These are phyloP conservation scores for Penicillium sp. DNA, from an alignment of 2,329 filamentous ascomycete species.

Conservation along the genomic window DNA sequence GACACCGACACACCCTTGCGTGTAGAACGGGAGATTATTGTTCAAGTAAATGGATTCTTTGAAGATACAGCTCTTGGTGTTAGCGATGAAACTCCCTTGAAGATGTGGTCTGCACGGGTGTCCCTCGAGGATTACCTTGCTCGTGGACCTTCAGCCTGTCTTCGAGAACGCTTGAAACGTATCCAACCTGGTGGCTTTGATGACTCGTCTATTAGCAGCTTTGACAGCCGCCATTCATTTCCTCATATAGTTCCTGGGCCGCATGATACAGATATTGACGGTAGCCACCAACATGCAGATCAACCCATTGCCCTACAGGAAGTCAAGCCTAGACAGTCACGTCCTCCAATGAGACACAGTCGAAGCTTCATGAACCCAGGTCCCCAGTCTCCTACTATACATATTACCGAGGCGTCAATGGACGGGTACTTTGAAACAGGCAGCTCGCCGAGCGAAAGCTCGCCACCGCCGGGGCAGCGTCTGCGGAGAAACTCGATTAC, in stretches of 20 bases:
- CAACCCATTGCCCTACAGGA: slow-evolving; percentile 2
- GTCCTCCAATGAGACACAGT: slow-evolving; percentile 26
- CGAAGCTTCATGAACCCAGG: slow-evolving; percentile 27
- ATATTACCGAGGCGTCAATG: slow-evolving; percentile 31
- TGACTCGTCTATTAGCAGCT: slow-evolving; percentile 36
- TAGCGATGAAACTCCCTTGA: slow-evolving; percentile 46
- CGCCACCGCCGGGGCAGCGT: slow-evolving; percentile 14
- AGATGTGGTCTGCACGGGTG: slow-evolving; percentile 37
- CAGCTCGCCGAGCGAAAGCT: slow-evolving; percentile 16
- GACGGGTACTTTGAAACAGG: slow-evolving; percentile 25
- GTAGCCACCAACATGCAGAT: slow-evolving; percentile 5
- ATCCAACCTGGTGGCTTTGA: slow-evolving; percentile 29
- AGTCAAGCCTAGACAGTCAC: slow-evolving; percentile 9
- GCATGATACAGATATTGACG: slow-evolving; percentile 9
- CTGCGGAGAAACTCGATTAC: slow-evolving; percentile 12
- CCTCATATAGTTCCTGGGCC: slow-evolving; percentile 18
- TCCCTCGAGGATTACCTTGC: slow-evolving; percentile 54
- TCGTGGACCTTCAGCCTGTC: slow-evolving; percentile 60
- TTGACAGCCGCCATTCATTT: slow-evolving; percentile 32
- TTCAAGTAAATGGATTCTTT: slow-evolving; percentile 66
- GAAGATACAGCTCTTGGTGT: slow-evolving; percentile 61
- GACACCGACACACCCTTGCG: slow-evolving; percentile 51
- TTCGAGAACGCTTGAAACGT: slow-evolving; percentile 56
- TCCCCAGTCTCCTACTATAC: slow-evolving; percentile 31
- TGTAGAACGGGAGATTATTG: slow-evolving; percentile 58